Conservation (phyloP, 2,329 filamentous ascomycete genomes). For the Calonectria ilicicola region DNA sequence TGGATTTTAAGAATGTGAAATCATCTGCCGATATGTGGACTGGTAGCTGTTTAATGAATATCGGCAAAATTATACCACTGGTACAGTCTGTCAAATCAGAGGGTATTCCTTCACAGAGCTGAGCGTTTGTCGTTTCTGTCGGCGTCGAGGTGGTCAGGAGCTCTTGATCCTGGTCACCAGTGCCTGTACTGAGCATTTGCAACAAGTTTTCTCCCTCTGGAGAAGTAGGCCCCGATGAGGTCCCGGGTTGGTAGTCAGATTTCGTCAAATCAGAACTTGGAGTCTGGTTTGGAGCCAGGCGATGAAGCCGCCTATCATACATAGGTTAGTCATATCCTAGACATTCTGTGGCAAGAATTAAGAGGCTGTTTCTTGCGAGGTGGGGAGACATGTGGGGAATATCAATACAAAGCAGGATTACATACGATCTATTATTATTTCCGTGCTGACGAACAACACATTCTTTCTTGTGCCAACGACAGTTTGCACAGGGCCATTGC, state of each 20-base stretch:
- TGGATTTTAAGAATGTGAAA: conserved; percentile 82
- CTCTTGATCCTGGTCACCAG: neutral
- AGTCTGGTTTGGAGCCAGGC: neutral
- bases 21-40: conserved; percentile 81
- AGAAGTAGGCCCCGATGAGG: neutral
- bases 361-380: neutral
- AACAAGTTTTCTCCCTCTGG: neutral
- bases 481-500: conserved; percentile 87
- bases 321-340: neutral
- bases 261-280: neutral
- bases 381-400: neutral
- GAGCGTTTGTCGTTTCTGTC: neutral
- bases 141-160: neutral
- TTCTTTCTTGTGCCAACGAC: conserved; percentile 80
- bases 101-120: neutral
- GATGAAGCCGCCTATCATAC: neutral
- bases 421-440: neutral
- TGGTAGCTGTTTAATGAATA: conserved; percentile 84
- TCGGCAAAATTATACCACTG: conserved; percentile 52
- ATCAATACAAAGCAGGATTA: neutral
- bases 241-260: neutral
- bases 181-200: neutral
- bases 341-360: too few relatives aligned
- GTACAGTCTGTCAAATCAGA: neutral
- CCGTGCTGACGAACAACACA: conserved; percentile 4